Conservation (phyloP, 225 moss, liverwort and hornwort species). For the Lunularia cruciata region DNA sequence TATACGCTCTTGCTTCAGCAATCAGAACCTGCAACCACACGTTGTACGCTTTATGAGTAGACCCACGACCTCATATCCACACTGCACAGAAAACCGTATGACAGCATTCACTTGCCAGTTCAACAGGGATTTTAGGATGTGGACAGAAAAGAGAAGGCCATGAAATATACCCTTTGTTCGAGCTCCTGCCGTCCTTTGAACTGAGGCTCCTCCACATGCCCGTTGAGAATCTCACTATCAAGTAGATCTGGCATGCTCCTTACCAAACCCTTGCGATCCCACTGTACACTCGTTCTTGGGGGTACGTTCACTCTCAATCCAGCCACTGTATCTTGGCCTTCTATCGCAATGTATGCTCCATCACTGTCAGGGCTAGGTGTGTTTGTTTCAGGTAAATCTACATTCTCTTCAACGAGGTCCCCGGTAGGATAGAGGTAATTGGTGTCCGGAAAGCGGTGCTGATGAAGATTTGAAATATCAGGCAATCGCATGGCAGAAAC, state of each 20-base stretch:
- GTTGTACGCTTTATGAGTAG: too few species aligned
- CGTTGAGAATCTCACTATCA: slow-evolving; percentile 36
- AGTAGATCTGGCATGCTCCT: slow-evolving; percentile 59
- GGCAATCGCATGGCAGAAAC: slow-evolving; percentile 48
- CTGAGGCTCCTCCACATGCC: slow-evolving; percentile 27
- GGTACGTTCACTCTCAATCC: slow-evolving; percentile 26
- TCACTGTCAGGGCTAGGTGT: slow-evolving; percentile 16
- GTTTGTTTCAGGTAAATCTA: slow-evolving; percentile 10
- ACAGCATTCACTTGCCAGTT: neutral
- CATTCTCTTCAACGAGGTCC: neutral
- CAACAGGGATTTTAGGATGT: neutral
- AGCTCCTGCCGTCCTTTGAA: slow-evolving; percentile 22
- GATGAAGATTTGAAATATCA: slow-evolving; percentile 25
- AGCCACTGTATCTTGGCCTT: slow-evolving; percentile 33
- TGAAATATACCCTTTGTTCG: slow-evolving; percentile 27
- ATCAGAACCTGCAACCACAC: slow-evolving; percentile 35
- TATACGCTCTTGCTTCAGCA: slow-evolving; percentile 60
- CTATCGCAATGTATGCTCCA: slow-evolving; percentile 4
- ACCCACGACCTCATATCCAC: too few species aligned
- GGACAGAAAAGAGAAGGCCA: neutral
- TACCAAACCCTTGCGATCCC: slow-evolving; percentile 8
- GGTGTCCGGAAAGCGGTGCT: neutral
- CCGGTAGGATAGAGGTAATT: neutral
- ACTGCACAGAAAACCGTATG: too few species aligned
- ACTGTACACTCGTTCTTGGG: slow-evolving; percentile 8